Percentiles rank a stretch among this genome's conserved stretches.
Evolutionary conservation across 495 filamentous ascomycete genomes (phyloP).

Genomic region (Penicillium tannophilum): DNA sequence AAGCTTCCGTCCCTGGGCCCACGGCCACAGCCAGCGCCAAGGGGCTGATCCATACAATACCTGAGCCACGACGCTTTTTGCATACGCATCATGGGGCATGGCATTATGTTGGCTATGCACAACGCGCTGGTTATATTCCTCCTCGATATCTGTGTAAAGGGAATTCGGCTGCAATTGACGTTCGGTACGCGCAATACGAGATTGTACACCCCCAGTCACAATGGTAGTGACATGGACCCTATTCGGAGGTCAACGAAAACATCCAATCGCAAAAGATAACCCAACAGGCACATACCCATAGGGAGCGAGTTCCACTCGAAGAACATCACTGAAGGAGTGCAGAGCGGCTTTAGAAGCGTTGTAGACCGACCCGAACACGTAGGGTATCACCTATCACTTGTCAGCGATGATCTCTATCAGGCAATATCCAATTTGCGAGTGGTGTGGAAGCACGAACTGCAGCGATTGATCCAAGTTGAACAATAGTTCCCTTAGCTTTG

Average conservation of each 20-base stretch:
- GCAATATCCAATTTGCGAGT: not conserved
- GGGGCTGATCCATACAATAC: conserved; percentile 50
- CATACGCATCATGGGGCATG: conserved; percentile 56
- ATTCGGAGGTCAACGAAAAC: conserved; percentile 2
- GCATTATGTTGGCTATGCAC: conserved; percentile 59
- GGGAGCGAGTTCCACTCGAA: conserved; percentile 57
- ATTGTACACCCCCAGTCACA: conserved; percentile 64
- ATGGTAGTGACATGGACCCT: conserved; percentile 58
- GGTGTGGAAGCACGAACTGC: conserved; percentile 34
- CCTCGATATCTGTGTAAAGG: conserved; percentile 54
- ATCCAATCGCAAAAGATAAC: not conserved
- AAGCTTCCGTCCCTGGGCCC: conserved; percentile 42
- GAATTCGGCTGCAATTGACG: conserved; percentile 49
- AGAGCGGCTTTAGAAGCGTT: conserved; percentile 67
- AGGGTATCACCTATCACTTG: conserved; percentile 47
- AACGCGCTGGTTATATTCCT: conserved; percentile 53
- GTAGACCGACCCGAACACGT: conserved; percentile 60
- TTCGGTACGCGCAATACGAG: conserved; percentile 56
- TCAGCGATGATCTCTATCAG: not conserved
- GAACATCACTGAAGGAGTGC: conserved; percentile 59
- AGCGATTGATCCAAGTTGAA: conserved; percentile 61
- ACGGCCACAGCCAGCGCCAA: conserved; percentile 52
- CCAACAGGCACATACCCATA: conserved; percentile 36
- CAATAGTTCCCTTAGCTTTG: conserved; percentile 60
- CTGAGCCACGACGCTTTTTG: conserved; percentile 56